phyloP scores from a whole-genome alignment of 1,284 basidiomycete genomes.

The Malassezia globosa region DNA sequence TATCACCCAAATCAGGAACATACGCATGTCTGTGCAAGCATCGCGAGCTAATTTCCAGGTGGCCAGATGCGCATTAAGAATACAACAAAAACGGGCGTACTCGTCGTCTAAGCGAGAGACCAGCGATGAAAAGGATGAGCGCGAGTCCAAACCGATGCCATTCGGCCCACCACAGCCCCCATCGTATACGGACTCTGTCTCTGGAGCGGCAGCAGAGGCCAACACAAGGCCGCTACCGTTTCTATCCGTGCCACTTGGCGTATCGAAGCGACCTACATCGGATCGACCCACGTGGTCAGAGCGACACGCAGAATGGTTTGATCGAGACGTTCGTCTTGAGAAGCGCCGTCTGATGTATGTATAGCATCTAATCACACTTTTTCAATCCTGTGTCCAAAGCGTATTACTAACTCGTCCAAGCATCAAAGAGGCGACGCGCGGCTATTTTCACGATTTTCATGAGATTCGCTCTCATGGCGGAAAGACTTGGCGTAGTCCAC shows the following conservation, averaged over 20 bases:
- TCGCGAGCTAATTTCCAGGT: too few species aligned
- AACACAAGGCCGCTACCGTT: constrained; percentile 50
- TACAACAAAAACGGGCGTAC: too few species aligned
- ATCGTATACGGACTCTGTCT: constrained; percentile 12
- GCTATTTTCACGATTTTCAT: constrained; percentile 83
- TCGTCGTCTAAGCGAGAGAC: too few species aligned
- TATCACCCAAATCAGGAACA: too few species aligned
- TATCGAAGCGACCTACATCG: constrained; percentile 54
- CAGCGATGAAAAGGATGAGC: too few species aligned
- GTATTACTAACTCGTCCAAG: constrained; percentile 49
- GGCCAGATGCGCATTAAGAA: too few species aligned
- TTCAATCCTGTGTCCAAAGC: too few species aligned
- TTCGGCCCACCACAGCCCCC: background rate
- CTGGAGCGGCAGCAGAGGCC: constrained; percentile 5
- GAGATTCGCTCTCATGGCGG: constrained; percentile 71
- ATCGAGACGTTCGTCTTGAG: constrained; percentile 48
- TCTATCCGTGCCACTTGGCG: constrained; percentile 64
- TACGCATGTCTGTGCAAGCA: too few species aligned
- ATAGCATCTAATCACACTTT: constrained; percentile 59
- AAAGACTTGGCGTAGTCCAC: constrained; percentile 88
- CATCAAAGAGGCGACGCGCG: constrained; percentile 70
- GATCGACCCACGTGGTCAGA: constrained; percentile 58
- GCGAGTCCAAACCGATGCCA: background rate
- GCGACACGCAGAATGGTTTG: constrained; percentile 59
- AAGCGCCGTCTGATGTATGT: constrained; percentile 49